These are phyloP conservation scores for Fagopyrum esculentum DNA, from an alignment of 148 eudicot species.

Conservation along the genomic window DNA sequence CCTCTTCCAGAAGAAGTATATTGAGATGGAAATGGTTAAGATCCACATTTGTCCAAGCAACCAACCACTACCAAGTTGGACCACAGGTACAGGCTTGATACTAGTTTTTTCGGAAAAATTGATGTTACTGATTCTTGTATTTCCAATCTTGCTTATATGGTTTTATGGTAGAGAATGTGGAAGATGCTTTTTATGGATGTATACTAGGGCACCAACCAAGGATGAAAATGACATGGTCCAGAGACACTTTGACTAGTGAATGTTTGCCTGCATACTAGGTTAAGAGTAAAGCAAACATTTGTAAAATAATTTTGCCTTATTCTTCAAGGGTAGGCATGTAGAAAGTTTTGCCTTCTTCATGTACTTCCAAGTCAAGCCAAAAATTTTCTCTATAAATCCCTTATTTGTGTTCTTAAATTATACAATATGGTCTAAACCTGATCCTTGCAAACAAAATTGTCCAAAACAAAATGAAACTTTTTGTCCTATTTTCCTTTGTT, in stretches of 20 bases:
- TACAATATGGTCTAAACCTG: slow-evolving; percentile 49
- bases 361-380: slow-evolving; percentile 90
- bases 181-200: background rate
- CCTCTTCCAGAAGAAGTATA: background rate
- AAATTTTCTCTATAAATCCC: slow-evolving; percentile 32
- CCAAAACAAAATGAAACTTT: slow-evolving; percentile 43
- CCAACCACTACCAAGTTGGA: background rate
- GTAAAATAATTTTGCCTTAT: slow-evolving; percentile 45
- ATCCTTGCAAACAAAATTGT: slow-evolving; percentile 31
- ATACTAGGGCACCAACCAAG: background rate
- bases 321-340: slow-evolving; percentile 81
- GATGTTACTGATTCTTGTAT: background rate
- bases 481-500: slow-evolving; percentile 28
- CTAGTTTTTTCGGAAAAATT: background rate
- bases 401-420: slow-evolving; percentile 39
- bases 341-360: slow-evolving; percentile 46
- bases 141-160: background rate
- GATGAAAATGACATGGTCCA: background rate
- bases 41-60: background rate
- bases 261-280: slow-evolving; percentile 14
- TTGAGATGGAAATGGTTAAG: background rate
- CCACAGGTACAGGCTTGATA: background rate
- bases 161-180: background rate
- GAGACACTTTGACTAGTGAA: slow-evolving; percentile 4
- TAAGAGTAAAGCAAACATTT: slow-evolving; percentile 94